Evolutionary conservation across 805 yeast species (phyloP), one percentile per base, ranked within the genome.

Genomic region (Kodamaea fukazawae): DNA sequence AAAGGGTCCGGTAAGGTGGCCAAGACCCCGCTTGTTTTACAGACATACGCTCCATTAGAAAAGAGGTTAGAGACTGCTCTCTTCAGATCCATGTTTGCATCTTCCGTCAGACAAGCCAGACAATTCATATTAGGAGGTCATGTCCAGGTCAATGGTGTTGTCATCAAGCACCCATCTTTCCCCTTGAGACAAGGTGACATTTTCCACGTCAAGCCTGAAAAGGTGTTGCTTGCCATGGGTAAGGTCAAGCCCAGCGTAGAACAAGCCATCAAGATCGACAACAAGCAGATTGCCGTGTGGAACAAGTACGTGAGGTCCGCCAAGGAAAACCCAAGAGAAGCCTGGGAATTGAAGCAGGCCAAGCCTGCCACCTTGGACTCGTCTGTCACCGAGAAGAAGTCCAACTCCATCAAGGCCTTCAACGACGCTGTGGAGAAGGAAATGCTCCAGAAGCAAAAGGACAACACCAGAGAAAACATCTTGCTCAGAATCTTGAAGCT

Each of bases 71-170:
- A 91, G 60, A 78, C 84, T 57, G 97, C 96, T 2, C 54, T 91
- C 8, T 93, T 87, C 68, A 81, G 99, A 63, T 73, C 96, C 13
- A 75, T 91, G 85, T 89, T 91, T 69, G 96, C 98, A 4, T 78
- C 95, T 4, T 85, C 96, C 6, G 79, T 88, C 3, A 81, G 97
- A 71, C 98, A 91, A 65, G 96, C 99, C 2, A 78, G 96, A 51
- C 89, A 86, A 57, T 88, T 85, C 54, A 81, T 93, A 44, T 62
- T 86, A 11, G 80, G 79, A 34, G 95, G 96, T 1, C 71, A 82
- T 48, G 98, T 91, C 9, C 69, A 72, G 47, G 98, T 91, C 29
- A 93, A 91, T 57, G 97, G 96, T 7, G 76, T 83, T 26, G 71
- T 69, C 11, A 82, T 90, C 45, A 76, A 74, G 51, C 86, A 85